Base-by-base conservation (phyloP, 805 yeast genomes). In the Grigorovia jiainica region DNA sequence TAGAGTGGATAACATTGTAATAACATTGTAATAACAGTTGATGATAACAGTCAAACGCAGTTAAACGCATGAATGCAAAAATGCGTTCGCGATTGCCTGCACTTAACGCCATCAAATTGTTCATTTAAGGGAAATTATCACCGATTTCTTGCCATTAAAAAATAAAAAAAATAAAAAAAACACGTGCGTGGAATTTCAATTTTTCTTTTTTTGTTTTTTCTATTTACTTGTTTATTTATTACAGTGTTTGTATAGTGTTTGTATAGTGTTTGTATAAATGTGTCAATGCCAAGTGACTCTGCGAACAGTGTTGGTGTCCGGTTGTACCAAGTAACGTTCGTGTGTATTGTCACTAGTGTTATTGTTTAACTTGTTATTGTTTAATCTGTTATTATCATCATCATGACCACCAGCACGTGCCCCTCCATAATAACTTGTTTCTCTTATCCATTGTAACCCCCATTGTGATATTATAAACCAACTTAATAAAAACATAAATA, bases 381-480 rank as follows among this genome's bases (percentile, higher is more conserved):
- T 27, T 8, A 7, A 4, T 20, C 20, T 6, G 6, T 7, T 37
- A 19, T 23, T 29, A n/a, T 16, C 20, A 15, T 7, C n/a, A 16
- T 9, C 10, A 9, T 18, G 1, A 9, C n/a, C 16, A 13, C n/a
- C 3, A 6, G 24, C 8, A 6, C 8, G 24, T 21, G 24, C 19
- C 9, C 13, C 25, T 1, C 70, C 70, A 43, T 66, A 67, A 43
- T 66, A 67, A 6, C 63, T 60, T 43, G 64, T 67, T 9, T 70
- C 87, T 42, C 86, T 64, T 4, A 80, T 64, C 47, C 77, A 82
- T 0, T 89, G 89, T 55, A 79, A 75, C 3, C 75, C 59, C 47
- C 82, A 77, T 54, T 83, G 83, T 21, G 79, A 72, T 4, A 73
- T 66, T 54, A 79, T 82, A 16, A 73, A 54, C 64, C 75, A 63